Evolutionary conservation across 2,329 filamentous ascomycete species (phyloP), one percentile per base, ranked within the genome.

Genomic region (Dactylellina parvicollis): DNA sequence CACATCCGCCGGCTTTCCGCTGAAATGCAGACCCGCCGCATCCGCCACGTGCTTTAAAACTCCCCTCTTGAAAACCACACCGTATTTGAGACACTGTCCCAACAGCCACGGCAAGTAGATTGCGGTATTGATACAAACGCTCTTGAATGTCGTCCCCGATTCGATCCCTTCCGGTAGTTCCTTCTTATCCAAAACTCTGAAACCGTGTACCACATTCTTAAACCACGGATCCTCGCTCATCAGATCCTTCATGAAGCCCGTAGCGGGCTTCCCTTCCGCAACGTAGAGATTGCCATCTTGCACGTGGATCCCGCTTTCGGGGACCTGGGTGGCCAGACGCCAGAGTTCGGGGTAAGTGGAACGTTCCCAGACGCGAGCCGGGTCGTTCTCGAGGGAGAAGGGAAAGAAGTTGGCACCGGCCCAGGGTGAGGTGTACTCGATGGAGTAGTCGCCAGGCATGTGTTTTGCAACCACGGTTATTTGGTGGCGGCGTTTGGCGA

Each of bases 381-480:
- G 36, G 16, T 72, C 62, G 22, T 60, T 34, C 34, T 50, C 52
- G 3, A 52, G 5, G 7, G 64, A 66, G 92, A 71, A 90, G 80
- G 78, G 69, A 46, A 73, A 73, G 46, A 88, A 89, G 79, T 95
- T 94, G 74, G 92, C 92, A 12, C 92, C 92, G 2, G 92, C 92
- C 90, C 91, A 96, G 0, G 92, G 92, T 4, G 91, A 96, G 0
- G 91, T 89, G 80, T 96, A 97, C 83, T 96, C 90, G 76, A 93
- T 89, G 76, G 94, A 90, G 80, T 94, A 95, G 82, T 97, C 93
- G 34, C 93, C 93, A 0, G 93, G 93, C 90, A 96, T 95, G 79
- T 96, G 90, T 79, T 94, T 96, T 3, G 92, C 90, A 30, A 92
- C 83, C 34, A 96, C 83, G 0, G 90, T 92, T 75, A 96, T 81